Conservation (phyloP, 2,329 filamentous ascomycete species). For the Ophiosphaerella herpotricha region DNA sequence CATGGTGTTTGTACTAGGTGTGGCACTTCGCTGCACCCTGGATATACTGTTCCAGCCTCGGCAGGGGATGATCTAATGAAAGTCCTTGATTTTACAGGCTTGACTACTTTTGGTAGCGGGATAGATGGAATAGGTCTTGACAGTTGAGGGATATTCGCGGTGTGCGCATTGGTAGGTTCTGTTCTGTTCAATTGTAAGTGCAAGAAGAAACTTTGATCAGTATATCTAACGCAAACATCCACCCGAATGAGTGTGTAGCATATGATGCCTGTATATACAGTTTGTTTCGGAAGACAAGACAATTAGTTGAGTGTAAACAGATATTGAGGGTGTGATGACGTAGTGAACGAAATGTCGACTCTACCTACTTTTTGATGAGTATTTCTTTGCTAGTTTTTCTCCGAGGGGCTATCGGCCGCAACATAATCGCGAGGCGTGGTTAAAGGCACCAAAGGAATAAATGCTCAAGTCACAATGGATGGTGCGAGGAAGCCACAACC, state of each 20-base stretch:
- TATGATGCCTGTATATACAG: too few relatives aligned
- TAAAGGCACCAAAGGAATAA: neutral
- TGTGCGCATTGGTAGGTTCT: neutral
- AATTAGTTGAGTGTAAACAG: too few relatives aligned
- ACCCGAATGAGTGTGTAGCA: too few relatives aligned
- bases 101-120: slow-evolving; percentile 1
- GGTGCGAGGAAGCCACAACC: neutral
- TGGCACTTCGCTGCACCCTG: slow-evolving; percentile 17
- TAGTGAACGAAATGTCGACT: neutral
- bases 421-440: neutral
- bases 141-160: neutral
- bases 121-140: neutral
- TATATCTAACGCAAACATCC: neutral
- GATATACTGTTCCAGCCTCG: neutral
- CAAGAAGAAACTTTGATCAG: neutral
- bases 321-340: too few relatives aligned
- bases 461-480: neutral
- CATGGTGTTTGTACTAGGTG: slow-evolving; percentile 44
- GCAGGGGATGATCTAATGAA: neutral
- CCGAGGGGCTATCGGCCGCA: neutral
- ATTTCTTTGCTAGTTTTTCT: neutral
- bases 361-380: neutral
- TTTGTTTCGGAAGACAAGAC: too few relatives aligned
- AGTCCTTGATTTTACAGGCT: neutral
- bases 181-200: neutral